Percentiles rank a stretch among this genome's conserved stretches.
phyloP scores from a whole-genome alignment of 306 rosid genomes.

The Luffa aegyptiaca region DNA sequence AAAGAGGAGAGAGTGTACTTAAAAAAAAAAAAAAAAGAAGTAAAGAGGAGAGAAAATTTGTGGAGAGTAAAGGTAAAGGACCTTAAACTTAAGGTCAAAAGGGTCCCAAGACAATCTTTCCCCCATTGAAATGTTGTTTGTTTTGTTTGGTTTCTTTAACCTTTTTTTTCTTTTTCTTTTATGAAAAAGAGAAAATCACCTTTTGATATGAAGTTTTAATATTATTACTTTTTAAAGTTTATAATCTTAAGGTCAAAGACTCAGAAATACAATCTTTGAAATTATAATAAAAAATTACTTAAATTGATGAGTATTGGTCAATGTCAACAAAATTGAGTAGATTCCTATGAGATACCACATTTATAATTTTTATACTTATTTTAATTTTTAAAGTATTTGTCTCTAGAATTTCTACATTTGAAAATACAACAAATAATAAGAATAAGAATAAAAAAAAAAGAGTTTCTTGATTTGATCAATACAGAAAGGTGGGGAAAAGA shows the following conservation, averaged over 20 bases:
- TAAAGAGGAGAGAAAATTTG: neutral
- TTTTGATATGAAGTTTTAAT: no score
- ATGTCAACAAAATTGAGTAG: neutral
- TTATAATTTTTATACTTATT: neutral
- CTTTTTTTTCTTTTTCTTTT: neutral
- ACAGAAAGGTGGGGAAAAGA: neutral
- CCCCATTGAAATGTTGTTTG: neutral
- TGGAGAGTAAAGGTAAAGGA: neutral
- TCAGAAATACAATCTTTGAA: no score
- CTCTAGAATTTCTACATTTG: neutral
- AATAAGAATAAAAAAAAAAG: neutral
- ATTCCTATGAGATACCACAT: neutral
- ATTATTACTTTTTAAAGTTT: no score
- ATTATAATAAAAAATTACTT: neutral
- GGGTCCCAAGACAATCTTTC: neutral
- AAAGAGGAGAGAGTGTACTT: neutral
- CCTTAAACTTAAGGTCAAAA: neutral
- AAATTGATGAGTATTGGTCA: neutral
- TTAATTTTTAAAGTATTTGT: neutral
- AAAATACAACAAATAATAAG: neutral
- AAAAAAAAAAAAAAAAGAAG: no score
- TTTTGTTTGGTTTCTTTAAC: neutral
- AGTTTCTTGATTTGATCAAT: neutral
- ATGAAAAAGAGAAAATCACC: no score
- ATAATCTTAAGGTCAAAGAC: no score